Evolutionary conservation across 805 yeast species (phyloP).

Genomic region (Candida multigemmis): DNA sequence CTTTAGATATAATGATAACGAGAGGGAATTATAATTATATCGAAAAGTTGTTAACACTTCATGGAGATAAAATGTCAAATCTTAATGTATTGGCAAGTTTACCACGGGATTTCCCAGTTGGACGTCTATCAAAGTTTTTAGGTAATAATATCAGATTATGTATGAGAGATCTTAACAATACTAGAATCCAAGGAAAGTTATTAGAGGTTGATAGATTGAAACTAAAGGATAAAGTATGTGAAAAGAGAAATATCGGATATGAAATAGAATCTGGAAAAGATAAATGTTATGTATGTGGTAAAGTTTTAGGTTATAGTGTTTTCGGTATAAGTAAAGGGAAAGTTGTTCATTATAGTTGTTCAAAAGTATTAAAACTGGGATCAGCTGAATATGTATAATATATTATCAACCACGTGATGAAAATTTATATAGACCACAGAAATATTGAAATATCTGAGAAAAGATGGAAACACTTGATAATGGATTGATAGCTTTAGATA

Average conservation of each 20-base stretch:
- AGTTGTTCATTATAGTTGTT: conserved; percentile 54
- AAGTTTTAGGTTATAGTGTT: conserved; percentile 45
- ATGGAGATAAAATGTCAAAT: conserved; percentile 41
- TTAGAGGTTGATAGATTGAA: conserved; percentile 45
- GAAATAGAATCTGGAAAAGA: conserved; percentile 28
- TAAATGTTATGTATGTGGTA: conserved; percentile 53
- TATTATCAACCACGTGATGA: too few relatives aligned
- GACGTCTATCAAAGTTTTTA: conserved; percentile 35
- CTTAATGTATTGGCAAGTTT: conserved; percentile 37
- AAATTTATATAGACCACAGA: too few relatives aligned
- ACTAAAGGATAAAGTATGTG: conserved; percentile 33
- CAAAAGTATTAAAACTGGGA: too few relatives aligned
- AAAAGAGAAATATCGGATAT: conserved; percentile 25
- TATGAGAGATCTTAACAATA: conserved; percentile 27
- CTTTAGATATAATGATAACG: conserved; percentile 37
- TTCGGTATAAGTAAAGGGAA: conserved; percentile 35
- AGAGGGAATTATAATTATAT: conserved; percentile 27
- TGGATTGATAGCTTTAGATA: too few relatives aligned
- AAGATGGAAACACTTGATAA: too few relatives aligned
- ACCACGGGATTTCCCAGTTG: conserved; percentile 42
- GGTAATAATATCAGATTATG: conserved; percentile 33
- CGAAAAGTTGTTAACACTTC: conserved; percentile 28
- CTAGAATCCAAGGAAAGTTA: conserved; percentile 37
- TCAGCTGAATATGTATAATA: too few relatives aligned
- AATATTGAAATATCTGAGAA: too few relatives aligned